phyloP scores from a whole-genome alignment of 768 basidiomycete species.

The Lepiota venenata region DNA sequence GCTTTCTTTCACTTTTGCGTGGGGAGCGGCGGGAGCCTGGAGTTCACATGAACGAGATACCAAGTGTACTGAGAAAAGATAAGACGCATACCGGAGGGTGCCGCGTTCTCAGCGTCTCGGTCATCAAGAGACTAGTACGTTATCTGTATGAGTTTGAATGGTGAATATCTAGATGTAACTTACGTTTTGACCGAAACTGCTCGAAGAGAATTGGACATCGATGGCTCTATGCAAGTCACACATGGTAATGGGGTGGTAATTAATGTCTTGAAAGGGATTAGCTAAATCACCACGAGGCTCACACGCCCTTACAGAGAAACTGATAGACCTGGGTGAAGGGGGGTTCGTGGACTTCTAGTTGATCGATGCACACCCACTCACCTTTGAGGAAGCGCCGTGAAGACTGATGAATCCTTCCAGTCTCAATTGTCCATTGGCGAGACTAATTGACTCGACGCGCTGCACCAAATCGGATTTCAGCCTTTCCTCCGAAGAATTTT shows the following conservation, averaged over 20 bases:
- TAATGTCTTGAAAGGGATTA: constrained; percentile 56
- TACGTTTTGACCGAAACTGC: constrained; percentile 76
- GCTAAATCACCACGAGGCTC: constrained; percentile 7
- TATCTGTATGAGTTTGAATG: neutral
- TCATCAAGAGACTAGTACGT: constrained; percentile 39
- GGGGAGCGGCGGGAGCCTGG: constrained; percentile 68
- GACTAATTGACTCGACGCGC: constrained; percentile 67
- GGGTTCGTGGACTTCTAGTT: constrained; percentile 12
- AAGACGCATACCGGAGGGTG: constrained; percentile 37
- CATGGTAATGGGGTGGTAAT: constrained; percentile 62
- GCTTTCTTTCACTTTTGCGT: constrained; percentile 72
- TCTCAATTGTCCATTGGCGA: constrained; percentile 43
- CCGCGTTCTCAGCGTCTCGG: constrained; percentile 61
- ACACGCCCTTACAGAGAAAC: constrained; percentile 66
- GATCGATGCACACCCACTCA: constrained; percentile 21
- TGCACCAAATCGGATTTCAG: constrained; percentile 23
- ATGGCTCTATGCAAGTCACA: constrained; percentile 70
- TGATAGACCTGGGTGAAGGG: constrained; percentile 66
- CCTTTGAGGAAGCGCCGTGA: constrained; percentile 72
- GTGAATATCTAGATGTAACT: constrained; percentile 16
- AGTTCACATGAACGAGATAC: constrained; percentile 15
- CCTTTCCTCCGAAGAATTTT: neutral
- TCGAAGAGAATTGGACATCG: constrained; percentile 60
- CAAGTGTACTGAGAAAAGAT: neutral
- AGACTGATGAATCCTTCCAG: constrained; percentile 86